These are phyloP conservation scores for Ophiostoma sp. DNA, from an alignment of 2,329 filamentous ascomycete genomes.

Conservation along the genomic window DNA sequence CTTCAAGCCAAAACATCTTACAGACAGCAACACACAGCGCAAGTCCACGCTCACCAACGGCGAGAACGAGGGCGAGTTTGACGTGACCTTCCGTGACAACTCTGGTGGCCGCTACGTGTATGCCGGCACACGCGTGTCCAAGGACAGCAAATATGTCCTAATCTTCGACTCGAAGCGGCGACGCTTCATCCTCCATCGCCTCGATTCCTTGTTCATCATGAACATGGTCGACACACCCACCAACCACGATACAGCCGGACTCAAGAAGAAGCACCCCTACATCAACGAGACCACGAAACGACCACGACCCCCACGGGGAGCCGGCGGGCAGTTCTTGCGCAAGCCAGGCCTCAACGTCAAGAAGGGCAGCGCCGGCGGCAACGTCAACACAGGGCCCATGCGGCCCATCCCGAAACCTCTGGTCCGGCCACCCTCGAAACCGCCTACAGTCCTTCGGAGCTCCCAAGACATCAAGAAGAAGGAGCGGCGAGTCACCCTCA, in stretches of 20 bases:
- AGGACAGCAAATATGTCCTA: constrained; percentile 63
- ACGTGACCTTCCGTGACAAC: constrained; percentile 56
- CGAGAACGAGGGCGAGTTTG: constrained; percentile 59
- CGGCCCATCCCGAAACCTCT: constrained; percentile 29
- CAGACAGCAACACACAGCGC: constrained; percentile 50
- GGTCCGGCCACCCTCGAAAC: constrained; percentile 20
- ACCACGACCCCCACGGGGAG: constrained; percentile 20
- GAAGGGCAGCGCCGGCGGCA: constrained; percentile 18
- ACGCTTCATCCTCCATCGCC: constrained; percentile 76
- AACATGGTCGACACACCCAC: constrained; percentile 72
- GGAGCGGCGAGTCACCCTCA: neutral
- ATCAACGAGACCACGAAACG: constrained; percentile 45
- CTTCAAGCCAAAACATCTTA: constrained; percentile 56
- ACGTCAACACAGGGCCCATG: constrained; percentile 13
- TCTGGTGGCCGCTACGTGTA: constrained; percentile 58
- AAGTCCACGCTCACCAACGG: constrained; percentile 40
- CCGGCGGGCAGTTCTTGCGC: neutral
- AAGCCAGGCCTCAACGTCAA: constrained; percentile 22
- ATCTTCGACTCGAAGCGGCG: constrained; percentile 75
- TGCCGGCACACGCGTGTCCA: constrained; percentile 58
- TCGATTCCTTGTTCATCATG: constrained; percentile 84
- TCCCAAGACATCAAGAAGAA: constrained; percentile 28
- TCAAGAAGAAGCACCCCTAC: constrained; percentile 68
- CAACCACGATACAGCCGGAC: constrained; percentile 61
- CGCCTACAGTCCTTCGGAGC: constrained; percentile 25